Base-by-base conservation (phyloP, 2,329 filamentous ascomycete species). In the Exophiala dermatitidis region DNA sequence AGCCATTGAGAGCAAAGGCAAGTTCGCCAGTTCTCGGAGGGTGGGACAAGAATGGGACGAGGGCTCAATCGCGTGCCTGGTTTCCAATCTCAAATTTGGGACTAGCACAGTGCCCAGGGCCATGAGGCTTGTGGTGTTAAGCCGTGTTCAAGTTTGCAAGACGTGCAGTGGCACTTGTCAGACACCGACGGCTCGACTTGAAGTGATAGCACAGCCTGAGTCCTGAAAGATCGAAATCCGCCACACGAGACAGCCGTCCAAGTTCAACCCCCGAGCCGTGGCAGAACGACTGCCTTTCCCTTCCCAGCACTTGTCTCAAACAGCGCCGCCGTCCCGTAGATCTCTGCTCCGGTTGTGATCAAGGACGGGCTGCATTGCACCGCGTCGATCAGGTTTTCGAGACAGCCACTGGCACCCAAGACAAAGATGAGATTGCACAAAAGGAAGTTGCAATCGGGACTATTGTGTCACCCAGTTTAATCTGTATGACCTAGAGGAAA, bases 81-180 rank as follows among this genome's bases (percentile, higher is more conserved):
- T 42, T 37, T 49, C 44, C 42, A 48, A 19, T 48, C 50, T 47
- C 19, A 47, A 46, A 32, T 56, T 48, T 9, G 45, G 45, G 50
- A 50, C 48, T 40, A 56, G 46, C 28, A 54, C 57, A 44, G 50
- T 41, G 37, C 53, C 46, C 26, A 53, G 52, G 44, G 57, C 57
- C 57, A 59, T 59, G 49, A 42, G 42, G 44, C 40, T 44, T 43
- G 31, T 28, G 38, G 10, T 26, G 38, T 28, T 28, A 26, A 6
- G 7, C 6, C 26, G 28, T 5, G 28, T 26, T 41, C 12, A 5
- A 41, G 38, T 28, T 6, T 41, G 12, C 3, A 28, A 5, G 19
- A 28, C 5, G 28, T 41, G 12, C 19, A 19, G 19, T 32, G n/a
- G 38, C 10, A 32, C n/a, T 48, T 12, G 33, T 41, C 26, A 5